Percentiles rank a stretch among this genome's conserved stretches.
phyloP scores from a whole-genome alignment of 2,329 filamentous ascomycete species.

The Alternaria metachromatica region DNA sequence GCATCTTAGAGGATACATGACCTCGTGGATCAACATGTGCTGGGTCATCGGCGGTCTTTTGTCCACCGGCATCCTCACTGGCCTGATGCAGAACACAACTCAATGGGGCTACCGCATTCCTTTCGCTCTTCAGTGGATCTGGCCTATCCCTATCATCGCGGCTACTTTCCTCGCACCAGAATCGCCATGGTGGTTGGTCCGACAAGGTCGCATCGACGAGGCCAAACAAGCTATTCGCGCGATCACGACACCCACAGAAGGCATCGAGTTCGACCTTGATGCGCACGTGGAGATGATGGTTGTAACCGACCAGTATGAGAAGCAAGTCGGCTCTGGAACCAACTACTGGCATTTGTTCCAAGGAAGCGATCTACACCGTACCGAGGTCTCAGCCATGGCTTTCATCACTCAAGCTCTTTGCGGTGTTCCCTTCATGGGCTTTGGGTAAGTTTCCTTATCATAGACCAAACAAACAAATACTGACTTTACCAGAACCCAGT shows the following conservation, averaged over 20 bases:
- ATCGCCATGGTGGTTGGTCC: constrained; percentile 53
- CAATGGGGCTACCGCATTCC: constrained; percentile 69
- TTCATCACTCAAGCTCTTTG: constrained; percentile 53
- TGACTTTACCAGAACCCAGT: constrained; percentile 15
- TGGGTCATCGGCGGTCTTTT: constrained; percentile 73
- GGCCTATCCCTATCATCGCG: constrained; percentile 70
- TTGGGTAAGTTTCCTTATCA: constrained; percentile 21
- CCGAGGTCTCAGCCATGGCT: constrained; percentile 66
- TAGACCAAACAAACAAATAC: too few species aligned
- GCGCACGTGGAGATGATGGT: constrained; percentile 84
- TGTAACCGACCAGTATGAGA: constrained; percentile 79
- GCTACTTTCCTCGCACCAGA: constrained; percentile 72
- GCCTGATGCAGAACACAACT: constrained; percentile 67
- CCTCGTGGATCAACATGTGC: constrained; percentile 74
- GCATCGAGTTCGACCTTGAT: constrained; percentile 47
- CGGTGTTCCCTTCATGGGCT: constrained; percentile 34
- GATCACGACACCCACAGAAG: constrained; percentile 60
- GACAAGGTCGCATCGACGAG: constrained; percentile 66
- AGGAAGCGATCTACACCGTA: constrained; percentile 77
- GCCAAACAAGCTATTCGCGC: constrained; percentile 69
- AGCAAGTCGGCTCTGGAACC: constrained; percentile 68
- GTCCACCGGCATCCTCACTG: constrained; percentile 71
- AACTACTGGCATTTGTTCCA: constrained; percentile 83
- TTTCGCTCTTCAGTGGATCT: constrained; percentile 77
- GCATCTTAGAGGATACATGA: constrained; percentile 60